Percentiles rank a stretch among this genome's conserved stretches.
Evolutionary conservation across 345 rosid species (phyloP).

Genomic region (Lumnitzera racemosa): DNA sequence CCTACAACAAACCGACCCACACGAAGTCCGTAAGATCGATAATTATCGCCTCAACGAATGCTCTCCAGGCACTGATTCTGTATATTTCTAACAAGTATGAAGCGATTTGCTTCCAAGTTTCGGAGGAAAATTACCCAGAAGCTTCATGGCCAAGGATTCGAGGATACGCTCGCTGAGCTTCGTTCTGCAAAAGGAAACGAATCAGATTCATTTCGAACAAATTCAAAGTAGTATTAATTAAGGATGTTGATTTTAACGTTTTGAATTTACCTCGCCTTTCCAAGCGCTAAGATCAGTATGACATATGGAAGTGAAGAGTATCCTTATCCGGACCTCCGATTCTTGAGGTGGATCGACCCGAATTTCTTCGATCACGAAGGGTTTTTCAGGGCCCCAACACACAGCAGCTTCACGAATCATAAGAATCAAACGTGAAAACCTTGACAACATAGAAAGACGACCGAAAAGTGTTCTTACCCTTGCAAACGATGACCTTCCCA

Average conservation of each 20-base stretch:
- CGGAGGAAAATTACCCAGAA: slow-evolving; percentile 37
- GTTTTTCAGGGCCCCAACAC: slow-evolving; percentile 43
- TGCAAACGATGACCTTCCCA: slow-evolving; percentile 31
- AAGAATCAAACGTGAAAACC: background rate
- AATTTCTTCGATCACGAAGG: slow-evolving; percentile 45
- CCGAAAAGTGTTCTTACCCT: slow-evolving; percentile 14
- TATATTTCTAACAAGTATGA: no score
- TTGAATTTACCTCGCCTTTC: slow-evolving; percentile 42
- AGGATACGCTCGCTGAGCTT: slow-evolving; percentile 55
- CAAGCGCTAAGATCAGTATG: slow-evolving; percentile 62
- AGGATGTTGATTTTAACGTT: background rate
- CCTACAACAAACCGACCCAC: slow-evolving; percentile 12
- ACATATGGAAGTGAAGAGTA: slow-evolving; percentile 57
- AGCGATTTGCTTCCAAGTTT: no score
- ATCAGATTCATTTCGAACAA: background rate
- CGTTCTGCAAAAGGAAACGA: slow-evolving; percentile 27
- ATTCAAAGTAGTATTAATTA: background rate
- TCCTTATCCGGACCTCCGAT: slow-evolving; percentile 55
- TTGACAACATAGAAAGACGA: no score
- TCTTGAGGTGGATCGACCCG: slow-evolving; percentile 54
- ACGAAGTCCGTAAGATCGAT: no score
- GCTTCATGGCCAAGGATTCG: slow-evolving; percentile 75
- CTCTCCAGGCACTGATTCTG: no score
- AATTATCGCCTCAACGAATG: no score
- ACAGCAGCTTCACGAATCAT: slow-evolving; percentile 44